Percentiles rank a stretch among this genome's conserved stretches.
Evolutionary conservation across 2,329 filamentous ascomycete genomes (phyloP).

Genomic region (Cercospora sp.): DNA sequence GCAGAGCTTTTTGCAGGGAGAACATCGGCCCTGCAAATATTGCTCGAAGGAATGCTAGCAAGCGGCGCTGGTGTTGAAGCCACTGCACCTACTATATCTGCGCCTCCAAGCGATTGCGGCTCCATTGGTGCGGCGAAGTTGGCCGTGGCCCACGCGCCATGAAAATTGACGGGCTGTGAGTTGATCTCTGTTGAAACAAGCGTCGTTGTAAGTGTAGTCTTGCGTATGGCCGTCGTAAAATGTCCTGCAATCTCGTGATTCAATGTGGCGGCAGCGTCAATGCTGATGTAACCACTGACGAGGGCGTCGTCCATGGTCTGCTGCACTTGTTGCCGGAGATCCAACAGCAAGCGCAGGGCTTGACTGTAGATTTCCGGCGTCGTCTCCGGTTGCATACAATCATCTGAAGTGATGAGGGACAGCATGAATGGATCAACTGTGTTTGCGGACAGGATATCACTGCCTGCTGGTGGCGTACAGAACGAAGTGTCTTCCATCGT

Average conservation of each 20-base stretch:
- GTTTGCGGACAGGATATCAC: neutral
- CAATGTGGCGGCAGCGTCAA: neutral
- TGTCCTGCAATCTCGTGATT: neutral
- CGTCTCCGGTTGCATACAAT: neutral
- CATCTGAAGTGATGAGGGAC: neutral
- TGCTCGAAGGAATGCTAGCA: constrained; percentile 1
- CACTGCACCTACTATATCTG: neutral
- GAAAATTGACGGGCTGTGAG: neutral
- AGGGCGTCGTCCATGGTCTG: neutral
- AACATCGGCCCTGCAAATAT: constrained; percentile 4
- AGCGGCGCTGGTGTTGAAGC: neutral
- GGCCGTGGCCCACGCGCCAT: neutral
- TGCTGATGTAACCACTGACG: neutral
- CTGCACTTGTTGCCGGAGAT: neutral
- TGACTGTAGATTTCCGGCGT: neutral
- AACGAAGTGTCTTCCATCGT: neutral
- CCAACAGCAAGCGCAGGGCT: neutral
- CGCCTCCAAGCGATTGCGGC: neutral
- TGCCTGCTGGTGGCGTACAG: no score
- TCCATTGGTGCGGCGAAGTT: constrained; percentile 4
- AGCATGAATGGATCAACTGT: neutral
- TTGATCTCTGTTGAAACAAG: neutral
- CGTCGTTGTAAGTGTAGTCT: neutral
- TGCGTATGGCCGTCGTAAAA: neutral
- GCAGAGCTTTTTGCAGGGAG: constrained; percentile 1